Percentiles rank a stretch among this genome's conserved stretches.
Conservation (phyloP, 176 grass and related monocot species). For the Oryza rufipogon region DNA sequence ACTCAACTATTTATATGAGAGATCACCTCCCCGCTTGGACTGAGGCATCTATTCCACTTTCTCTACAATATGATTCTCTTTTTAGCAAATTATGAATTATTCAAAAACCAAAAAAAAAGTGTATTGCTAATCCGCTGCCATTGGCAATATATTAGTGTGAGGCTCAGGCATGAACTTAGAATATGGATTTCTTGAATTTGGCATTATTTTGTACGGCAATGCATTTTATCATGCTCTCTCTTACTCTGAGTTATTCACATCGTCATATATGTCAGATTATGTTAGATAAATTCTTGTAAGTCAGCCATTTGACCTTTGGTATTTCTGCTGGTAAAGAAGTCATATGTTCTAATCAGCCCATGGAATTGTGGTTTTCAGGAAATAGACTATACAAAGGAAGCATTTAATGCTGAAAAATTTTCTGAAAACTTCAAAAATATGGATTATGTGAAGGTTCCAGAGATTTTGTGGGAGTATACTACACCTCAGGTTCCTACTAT, state of each 20-base stretch:
- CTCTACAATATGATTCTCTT: not conserved
- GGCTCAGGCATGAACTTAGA: not conserved
- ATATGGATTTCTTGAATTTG: not conserved
- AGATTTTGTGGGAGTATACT: constrained; percentile 87
- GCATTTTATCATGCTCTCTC: not conserved
- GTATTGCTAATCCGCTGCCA: not conserved
- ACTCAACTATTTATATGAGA: no score
- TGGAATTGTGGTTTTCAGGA: constrained; percentile 60
- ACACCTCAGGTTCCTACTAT: constrained; percentile 84
- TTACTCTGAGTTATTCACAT: not conserved
- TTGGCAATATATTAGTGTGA: constrained; percentile 1
- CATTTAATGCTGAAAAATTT: constrained; percentile 94
- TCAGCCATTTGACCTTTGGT: not conserved
- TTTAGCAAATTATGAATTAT: not conserved
- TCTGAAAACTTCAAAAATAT: constrained; percentile 83
- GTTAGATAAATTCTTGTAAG: constrained; percentile 13
- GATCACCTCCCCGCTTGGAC: no score
- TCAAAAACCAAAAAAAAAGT: not conserved
- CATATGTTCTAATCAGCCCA: constrained; percentile 33
- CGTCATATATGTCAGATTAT: not conserved
- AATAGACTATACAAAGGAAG: constrained; percentile 99
- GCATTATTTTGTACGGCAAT: constrained; percentile 1
- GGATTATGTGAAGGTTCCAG: constrained; percentile 92
- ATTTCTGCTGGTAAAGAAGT: constrained; percentile 6
- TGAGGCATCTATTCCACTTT: no score